Evolutionary conservation across 495 filamentous ascomycete species (phyloP).

Genomic region (Jackrogersella multiformis): DNA sequence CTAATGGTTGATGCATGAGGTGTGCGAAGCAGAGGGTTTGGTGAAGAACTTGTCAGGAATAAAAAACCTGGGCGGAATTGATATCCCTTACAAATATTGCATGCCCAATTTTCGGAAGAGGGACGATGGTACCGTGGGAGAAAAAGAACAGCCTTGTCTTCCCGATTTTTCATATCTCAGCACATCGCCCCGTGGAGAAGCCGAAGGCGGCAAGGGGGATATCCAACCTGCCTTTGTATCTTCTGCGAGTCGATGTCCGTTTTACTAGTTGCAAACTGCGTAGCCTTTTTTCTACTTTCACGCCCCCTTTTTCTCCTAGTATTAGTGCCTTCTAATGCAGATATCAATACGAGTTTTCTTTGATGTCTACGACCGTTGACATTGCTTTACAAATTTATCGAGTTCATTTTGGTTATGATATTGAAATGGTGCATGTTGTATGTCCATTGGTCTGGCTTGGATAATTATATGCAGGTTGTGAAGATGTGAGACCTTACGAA

Average conservation of each 20-base stretch:
- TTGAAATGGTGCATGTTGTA: conserved; percentile 24
- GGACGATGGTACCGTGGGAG: conserved; percentile 29
- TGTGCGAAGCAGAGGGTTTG: conserved; percentile 40
- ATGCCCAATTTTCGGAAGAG: conserved; percentile 40
- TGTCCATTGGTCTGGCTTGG: not conserved
- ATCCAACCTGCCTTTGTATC: conserved; percentile 33
- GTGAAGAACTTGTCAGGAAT: conserved; percentile 49
- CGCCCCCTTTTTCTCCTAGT: conserved; percentile 52
- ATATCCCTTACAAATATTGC: conserved; percentile 42
- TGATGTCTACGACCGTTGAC: conserved; percentile 29
- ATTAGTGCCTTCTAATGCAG: conserved; percentile 65
- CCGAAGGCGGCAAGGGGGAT: conserved; percentile 32
- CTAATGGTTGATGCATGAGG: conserved; percentile 42
- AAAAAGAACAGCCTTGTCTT: conserved; percentile 22
- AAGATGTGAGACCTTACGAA: not conserved
- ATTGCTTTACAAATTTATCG: not conserved
- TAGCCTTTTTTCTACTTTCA: conserved; percentile 49
- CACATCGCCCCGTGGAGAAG: conserved; percentile 28
- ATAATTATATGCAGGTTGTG: not conserved
- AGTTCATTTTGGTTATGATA: not conserved
- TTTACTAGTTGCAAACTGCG: conserved; percentile 40
- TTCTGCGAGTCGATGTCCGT: conserved; percentile 41
- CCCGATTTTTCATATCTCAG: conserved; percentile 34
- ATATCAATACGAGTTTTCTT: conserved; percentile 59
- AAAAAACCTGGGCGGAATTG: conserved; percentile 43